Base-by-base conservation (phyloP, 768 basidiomycete genomes). In the Mrakia hoshinonis region DNA sequence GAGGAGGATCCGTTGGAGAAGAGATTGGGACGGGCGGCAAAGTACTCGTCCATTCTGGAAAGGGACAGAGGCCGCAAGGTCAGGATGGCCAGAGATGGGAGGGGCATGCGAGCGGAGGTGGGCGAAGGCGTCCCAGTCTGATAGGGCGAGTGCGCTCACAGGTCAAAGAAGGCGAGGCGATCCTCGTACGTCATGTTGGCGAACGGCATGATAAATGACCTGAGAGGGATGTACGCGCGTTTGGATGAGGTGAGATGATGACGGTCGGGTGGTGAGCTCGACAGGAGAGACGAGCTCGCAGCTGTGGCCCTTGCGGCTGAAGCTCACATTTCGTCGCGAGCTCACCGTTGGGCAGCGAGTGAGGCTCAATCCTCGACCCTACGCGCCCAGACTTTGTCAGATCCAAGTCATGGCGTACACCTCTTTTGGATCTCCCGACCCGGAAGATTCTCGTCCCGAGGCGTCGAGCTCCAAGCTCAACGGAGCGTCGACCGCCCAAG, bases 1-100 rank as follows among this genome's bases (percentile, higher is more conserved):
- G 70, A 58, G 1, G 70, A 58, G 1, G 61, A 18, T 18, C 34
- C 51, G 36, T 38, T 58, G 15, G 49, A 54, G 67, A 61, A 55
- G 22, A 68, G 67, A 13, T 67, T 64, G 6, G 70, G 70, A 5
- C 70, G 54, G 4, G 70, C 43, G 18, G 64, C 70, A 24, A 72
- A 72, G 47, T 72, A 72, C 36, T 48, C 48, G 47, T 66, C 46
- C 31, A 47, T 43, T 22, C 43, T 64, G 24, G 58, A 22, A 26
- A 24, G 11, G 18, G 6, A 20, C 7, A 24, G 4, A 18, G 38
- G 26, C 12, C 38, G 34, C 24, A 1, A 29, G 22, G 29, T 3
- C 20, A 15, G 22, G 60, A 10, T 18, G 60, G 24, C 20, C 18
- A 34, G 3, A 36, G 34, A 22, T 5, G 36, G 54, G n/a, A 18